These are phyloP conservation scores for Mycosphaerella sp. DNA, from an alignment of 2,329 filamentous ascomycete species.

Conservation along the genomic window DNA sequence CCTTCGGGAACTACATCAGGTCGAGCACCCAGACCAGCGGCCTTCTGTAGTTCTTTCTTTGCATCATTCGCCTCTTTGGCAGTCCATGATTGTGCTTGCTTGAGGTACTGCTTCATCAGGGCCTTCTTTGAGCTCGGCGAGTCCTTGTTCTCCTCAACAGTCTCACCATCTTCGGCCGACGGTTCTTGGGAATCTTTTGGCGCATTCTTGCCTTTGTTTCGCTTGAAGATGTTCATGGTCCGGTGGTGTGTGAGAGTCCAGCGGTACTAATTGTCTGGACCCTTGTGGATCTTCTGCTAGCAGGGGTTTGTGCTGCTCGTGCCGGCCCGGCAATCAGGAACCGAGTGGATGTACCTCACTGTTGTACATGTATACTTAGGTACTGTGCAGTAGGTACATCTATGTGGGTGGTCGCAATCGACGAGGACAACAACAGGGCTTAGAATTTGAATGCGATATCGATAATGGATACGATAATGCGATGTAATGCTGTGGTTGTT, in stretches of 20 bases:
- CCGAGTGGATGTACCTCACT: too few species aligned
- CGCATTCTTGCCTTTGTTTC: conserved; percentile 6
- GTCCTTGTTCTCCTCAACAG: conserved; percentile 2
- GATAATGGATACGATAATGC: too few species aligned
- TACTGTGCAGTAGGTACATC: too few species aligned
- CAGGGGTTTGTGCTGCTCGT: neutral
- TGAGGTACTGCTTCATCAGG: conserved; percentile 3
- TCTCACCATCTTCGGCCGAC: conserved; percentile 1
- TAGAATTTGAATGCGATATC: too few species aligned
- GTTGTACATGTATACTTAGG: too few species aligned
- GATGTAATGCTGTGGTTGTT: too few species aligned
- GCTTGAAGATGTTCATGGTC: conserved; percentile 14
- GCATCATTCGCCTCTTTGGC: conserved; percentile 14
- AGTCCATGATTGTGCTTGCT: conserved; percentile 16
- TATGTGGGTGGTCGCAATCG: too few species aligned
- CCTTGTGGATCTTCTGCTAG: neutral
- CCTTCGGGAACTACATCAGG: conserved; percentile 15
- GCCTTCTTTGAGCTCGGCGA: neutral
- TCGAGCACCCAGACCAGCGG: conserved; percentile 11
- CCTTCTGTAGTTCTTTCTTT: conserved; percentile 12
- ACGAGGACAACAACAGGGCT: too few species aligned
- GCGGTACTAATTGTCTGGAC: neutral
- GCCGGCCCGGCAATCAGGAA: too few species aligned
- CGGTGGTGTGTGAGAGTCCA: neutral
- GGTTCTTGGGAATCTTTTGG: neutral